These are phyloP conservation scores for Magnaporthiopsis poae DNA, from an alignment of 2,329 filamentous ascomycete species.

Conservation along the genomic window DNA sequence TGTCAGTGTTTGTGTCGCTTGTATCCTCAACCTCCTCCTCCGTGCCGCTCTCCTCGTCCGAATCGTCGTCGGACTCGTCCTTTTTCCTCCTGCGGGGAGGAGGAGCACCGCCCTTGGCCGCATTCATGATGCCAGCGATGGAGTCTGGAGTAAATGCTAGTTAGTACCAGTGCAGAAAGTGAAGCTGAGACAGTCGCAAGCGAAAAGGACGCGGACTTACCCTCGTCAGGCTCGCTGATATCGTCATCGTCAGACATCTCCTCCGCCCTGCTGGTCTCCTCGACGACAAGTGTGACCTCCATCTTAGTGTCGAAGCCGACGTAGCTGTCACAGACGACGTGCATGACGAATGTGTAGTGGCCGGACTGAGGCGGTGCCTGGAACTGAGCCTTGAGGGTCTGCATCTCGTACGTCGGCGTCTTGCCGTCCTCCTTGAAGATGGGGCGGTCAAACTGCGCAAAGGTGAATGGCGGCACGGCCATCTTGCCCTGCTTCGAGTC, in stretches of 20 bases:
- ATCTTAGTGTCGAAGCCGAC: constrained; percentile 86
- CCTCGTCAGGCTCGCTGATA: constrained; percentile 95
- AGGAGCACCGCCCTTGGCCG: constrained; percentile 63
- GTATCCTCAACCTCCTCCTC: constrained; percentile 61
- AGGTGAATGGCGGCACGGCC: constrained; percentile 92
- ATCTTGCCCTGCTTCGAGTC: constrained; percentile 93
- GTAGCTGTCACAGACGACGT: constrained; percentile 89
- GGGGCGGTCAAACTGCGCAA: constrained; percentile 81
- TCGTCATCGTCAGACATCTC: constrained; percentile 79
- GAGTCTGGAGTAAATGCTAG: constrained; percentile 49
- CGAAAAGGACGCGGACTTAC: constrained; percentile 42
- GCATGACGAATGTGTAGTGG: constrained; percentile 89
- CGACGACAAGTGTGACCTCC: constrained; percentile 80
- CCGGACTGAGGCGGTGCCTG: constrained; percentile 85
- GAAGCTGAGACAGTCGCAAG: background rate
- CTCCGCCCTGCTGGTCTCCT: constrained; percentile 76
- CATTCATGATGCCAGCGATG: constrained; percentile 81
- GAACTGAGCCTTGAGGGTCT: constrained; percentile 95
- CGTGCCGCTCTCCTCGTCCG: constrained; percentile 73
- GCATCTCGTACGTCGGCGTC: constrained; percentile 78
- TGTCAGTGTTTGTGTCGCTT: constrained; percentile 60
- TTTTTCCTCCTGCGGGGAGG: constrained; percentile 33
- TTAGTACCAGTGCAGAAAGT: constrained; percentile 13
- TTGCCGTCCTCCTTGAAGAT: constrained; percentile 65
- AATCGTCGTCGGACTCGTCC: constrained; percentile 45